Conservation (phyloP, 768 basidiomycete genomes). For the Lactarius trivialis region DNA sequence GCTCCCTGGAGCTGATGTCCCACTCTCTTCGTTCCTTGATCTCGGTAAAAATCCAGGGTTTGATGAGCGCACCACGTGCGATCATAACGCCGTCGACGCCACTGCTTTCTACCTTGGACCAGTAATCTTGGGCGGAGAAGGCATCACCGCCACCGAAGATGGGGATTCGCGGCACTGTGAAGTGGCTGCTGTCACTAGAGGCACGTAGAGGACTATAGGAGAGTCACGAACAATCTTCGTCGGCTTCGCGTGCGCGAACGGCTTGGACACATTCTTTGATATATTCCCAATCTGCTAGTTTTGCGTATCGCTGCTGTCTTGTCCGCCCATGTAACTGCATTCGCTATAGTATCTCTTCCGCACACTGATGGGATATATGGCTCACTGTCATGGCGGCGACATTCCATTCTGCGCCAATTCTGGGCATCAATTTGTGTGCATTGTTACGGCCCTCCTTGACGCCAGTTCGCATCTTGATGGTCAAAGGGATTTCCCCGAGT, state of each 20-base stretch:
- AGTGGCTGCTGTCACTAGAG: background rate
- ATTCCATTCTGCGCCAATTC: conserved; percentile 51
- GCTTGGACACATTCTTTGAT: conserved; percentile 81
- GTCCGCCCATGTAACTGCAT: conserved; percentile 90
- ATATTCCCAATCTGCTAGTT: conserved; percentile 91
- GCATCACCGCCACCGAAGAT: conserved; percentile 97
- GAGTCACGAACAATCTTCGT: conserved; percentile 53
- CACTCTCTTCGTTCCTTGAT: conserved; percentile 88
- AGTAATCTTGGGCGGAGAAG: conserved; percentile 82
- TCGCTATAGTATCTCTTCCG: background rate
- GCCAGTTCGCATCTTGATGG: conserved; percentile 87
- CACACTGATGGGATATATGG: background rate
- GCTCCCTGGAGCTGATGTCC: conserved; percentile 84
- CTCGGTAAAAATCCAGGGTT: conserved; percentile 95
- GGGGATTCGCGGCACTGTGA: conserved; percentile 73
- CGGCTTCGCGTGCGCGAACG: conserved; percentile 62
- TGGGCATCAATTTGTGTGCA: conserved; percentile 86
- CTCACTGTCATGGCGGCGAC: conserved; percentile 48
- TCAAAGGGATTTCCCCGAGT: conserved; percentile 86
- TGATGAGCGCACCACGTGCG: conserved; percentile 90
- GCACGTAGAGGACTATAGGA: background rate
- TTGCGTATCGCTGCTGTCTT: conserved; percentile 89
- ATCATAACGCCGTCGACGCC: conserved; percentile 97
- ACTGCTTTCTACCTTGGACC: conserved; percentile 63
- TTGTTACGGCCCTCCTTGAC: conserved; percentile 83